Evolutionary conservation across 495 filamentous ascomycete genomes (phyloP).

Genomic region (Halenospora varia): DNA sequence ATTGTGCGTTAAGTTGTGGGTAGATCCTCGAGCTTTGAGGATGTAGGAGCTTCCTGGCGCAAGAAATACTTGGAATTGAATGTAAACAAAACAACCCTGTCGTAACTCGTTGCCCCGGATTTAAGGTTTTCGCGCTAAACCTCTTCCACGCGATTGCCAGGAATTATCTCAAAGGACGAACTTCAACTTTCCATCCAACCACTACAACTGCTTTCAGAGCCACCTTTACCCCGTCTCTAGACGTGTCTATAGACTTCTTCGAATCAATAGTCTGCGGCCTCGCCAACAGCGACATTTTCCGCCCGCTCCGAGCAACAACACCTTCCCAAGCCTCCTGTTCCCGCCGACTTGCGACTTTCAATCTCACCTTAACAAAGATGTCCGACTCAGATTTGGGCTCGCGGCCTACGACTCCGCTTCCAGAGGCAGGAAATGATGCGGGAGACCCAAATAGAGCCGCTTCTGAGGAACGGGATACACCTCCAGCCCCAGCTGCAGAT

Average conservation of each 20-base stretch:
- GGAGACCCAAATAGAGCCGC: conserved; percentile 38
- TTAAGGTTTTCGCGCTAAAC: conserved; percentile 15
- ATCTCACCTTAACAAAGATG: conserved; percentile 10
- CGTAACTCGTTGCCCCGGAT: conserved; percentile 12
- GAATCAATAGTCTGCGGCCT: no score
- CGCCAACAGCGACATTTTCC: no score
- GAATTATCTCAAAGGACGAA: background rate
- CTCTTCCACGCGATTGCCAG: background rate
- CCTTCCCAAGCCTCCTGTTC: background rate
- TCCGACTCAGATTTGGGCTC: conserved; percentile 30
- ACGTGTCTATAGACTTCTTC: background rate
- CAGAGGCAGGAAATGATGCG: conserved; percentile 42
- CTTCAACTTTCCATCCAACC: background rate
- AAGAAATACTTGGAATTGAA: background rate
- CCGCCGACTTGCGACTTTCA: background rate
- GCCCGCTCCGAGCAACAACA: background rate
- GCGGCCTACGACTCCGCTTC: conserved; percentile 27
- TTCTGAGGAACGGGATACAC: conserved; percentile 40
- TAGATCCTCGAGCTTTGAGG: background rate
- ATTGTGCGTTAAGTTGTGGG: background rate
- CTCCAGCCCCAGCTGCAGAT: conserved; percentile 31
- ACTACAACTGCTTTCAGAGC: background rate
- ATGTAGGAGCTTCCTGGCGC: background rate
- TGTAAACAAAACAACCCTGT: conserved; percentile 16
- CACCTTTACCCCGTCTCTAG: background rate